Percentiles rank a stretch among this genome's conserved stretches.
These are phyloP conservation scores for Starmera dryadoides DNA, from an alignment of 805 yeast species.

Conservation along the genomic window DNA sequence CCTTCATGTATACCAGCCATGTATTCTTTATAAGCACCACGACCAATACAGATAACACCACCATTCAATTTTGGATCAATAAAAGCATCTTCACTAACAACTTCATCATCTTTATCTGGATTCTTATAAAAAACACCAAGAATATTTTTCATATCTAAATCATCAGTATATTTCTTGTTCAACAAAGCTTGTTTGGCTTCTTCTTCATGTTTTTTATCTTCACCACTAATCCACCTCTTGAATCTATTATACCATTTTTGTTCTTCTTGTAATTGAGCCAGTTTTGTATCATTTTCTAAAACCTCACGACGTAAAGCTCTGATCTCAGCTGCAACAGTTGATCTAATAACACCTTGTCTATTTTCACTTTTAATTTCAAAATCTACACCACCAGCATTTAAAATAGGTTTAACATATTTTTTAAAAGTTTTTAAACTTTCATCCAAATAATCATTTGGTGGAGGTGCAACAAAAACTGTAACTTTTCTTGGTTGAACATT, in stretches of 20 bases:
- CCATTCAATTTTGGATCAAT: conserved; percentile 48
- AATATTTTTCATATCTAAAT: conserved; percentile 34
- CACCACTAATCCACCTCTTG: not conserved
- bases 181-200: conserved; percentile 13
- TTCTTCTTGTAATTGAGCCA: conserved; percentile 11
- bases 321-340: conserved; percentile 73
- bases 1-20: conserved; percentile 91
- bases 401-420: conserved; percentile 75
- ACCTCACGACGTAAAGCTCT: conserved; percentile 55
- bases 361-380: conserved; percentile 69
- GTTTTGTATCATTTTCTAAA: conserved; percentile 20
- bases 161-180: conserved; percentile 21
- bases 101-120: conserved; percentile 16
- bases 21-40: conserved; percentile 95
- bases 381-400: conserved; percentile 80
- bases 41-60: conserved; percentile 86
- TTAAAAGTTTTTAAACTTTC: conserved; percentile 68
- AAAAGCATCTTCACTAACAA: conserved; percentile 39
- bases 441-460: conserved; percentile 85
- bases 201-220: conserved; percentile 2
- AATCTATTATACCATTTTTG: conserved; percentile 13
- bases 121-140: conserved; percentile 50
- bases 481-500: conserved; percentile 64
- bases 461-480: conserved; percentile 88
- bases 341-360: conserved; percentile 86